phyloP scores from a whole-genome alignment of 768 basidiomycete species.

The Sutorius australiensis region DNA sequence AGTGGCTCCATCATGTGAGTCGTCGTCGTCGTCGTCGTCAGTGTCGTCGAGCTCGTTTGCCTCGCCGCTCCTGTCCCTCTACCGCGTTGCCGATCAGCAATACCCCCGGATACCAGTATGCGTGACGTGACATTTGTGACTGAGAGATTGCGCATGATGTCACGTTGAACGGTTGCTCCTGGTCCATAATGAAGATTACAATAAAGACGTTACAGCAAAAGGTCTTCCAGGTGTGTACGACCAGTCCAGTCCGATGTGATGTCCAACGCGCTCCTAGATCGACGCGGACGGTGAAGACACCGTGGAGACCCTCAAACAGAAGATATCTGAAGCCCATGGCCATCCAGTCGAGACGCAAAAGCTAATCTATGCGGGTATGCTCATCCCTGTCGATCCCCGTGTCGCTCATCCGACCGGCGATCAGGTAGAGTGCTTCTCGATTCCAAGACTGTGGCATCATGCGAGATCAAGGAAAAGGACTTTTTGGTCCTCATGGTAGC shows the following conservation, averaged over 20 bases:
- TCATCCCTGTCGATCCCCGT: conserved; percentile 7
- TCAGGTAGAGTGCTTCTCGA: conserved; percentile 90
- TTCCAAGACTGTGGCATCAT: conserved; percentile 81
- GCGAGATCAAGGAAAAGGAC: conserved; percentile 96
- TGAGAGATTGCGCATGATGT: conserved; percentile 15
- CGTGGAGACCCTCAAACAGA: conserved; percentile 73
- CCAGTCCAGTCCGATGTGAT: neutral
- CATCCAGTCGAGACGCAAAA: conserved; percentile 78
- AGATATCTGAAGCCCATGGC: conserved; percentile 74
- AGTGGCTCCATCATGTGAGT: conserved; percentile 44
- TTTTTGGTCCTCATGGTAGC: conserved; percentile 99
- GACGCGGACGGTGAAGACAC: conserved; percentile 77
- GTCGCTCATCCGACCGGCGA: conserved; percentile 2
- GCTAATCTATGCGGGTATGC: conserved; percentile 88
- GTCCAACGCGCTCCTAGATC: conserved; percentile 41
- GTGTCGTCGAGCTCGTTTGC: conserved; percentile 5
- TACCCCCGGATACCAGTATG: conserved; percentile 23
- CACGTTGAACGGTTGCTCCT: conserved; percentile 21
- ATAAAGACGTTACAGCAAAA: conserved; percentile 95
- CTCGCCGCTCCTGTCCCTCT: conserved; percentile 21
- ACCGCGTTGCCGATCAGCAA: conserved; percentile 15
- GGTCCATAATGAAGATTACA: conserved; percentile 78
- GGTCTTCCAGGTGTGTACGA: conserved; percentile 65
- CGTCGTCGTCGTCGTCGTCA: conserved; percentile 12
- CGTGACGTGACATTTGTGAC: conserved; percentile 23